Evolutionary conservation across 2,329 filamentous ascomycete genomes (phyloP).

Genomic region (Nannizzia gypsea): DNA sequence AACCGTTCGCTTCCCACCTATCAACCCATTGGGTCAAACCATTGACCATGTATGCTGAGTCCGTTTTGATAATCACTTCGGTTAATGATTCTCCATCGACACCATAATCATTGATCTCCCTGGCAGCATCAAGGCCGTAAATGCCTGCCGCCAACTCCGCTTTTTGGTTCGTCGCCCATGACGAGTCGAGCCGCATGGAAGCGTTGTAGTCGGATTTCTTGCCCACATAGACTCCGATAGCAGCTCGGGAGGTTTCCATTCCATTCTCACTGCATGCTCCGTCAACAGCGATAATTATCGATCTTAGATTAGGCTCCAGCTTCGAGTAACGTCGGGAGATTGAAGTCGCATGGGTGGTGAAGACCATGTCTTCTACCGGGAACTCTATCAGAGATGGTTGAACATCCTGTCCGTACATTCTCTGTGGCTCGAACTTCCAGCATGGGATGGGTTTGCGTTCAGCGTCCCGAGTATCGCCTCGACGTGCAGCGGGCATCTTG

Average conservation of each 20-base stretch:
- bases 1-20: conserved; percentile 24
- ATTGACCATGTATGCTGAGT: conserved; percentile 27
- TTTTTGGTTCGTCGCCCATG: conserved; percentile 13
- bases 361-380: neutral
- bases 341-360: neutral
- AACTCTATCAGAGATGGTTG: neutral
- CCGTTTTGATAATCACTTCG: conserved; percentile 21
- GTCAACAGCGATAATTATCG: conserved; percentile 3
- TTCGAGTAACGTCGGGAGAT: neutral
- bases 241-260: neutral
- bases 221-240: neutral
- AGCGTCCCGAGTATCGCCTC: neutral
- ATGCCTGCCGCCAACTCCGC: conserved; percentile 16
- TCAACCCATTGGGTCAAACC: conserved; percentile 23
- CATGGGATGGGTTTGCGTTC: neutral
- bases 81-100: neutral
- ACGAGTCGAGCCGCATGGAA: conserved; percentile 8
- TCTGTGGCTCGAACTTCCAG: neutral
- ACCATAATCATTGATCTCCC: neutral
- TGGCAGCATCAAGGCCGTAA: conserved; percentile 10
- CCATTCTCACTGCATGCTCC: neutral
- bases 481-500: neutral
- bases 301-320: neutral
- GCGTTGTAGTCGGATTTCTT: conserved; percentile 3
- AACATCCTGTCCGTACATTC: neutral